Conservation (phyloP, 2,329 filamentous ascomycete genomes). For the Talaromyces rugulosus region DNA sequence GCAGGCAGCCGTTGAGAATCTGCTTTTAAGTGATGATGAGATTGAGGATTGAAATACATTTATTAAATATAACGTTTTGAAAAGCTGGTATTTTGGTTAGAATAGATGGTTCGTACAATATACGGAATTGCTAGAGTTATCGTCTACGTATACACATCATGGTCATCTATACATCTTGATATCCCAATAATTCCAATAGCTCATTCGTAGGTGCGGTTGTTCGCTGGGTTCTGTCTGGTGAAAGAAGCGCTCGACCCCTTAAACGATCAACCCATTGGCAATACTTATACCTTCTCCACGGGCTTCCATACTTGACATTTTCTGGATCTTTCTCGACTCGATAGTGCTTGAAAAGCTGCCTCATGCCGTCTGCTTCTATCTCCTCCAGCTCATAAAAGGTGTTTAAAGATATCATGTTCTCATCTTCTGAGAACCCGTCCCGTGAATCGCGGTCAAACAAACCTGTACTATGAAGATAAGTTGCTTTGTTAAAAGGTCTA, state of each 20-base stretch:
- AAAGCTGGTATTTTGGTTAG: not conserved
- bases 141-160: not conserved
- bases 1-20: conserved; percentile 55
- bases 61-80: not conserved
- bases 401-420: not conserved
- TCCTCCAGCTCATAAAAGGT: not conserved
- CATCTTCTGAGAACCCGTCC: not conserved
- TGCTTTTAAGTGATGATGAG: conserved; percentile 77
- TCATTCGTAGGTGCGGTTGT: not conserved
- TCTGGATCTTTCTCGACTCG: too few species aligned
- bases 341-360: not conserved
- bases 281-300: not conserved
- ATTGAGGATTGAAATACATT: conserved; percentile 59
- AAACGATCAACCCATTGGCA: not conserved
- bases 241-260: not conserved
- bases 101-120: not conserved
- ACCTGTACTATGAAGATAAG: not conserved
- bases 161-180: not conserved
- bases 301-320: too few species aligned
- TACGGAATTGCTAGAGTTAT: too few species aligned
- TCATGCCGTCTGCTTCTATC: not conserved
- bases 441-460: not conserved
- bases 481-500: not conserved
- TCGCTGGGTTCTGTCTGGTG: conserved; percentile 1
- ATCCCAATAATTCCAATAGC: not conserved